A percentile compares a stretch with the other conserved stretches of the same genome.
phyloP scores from a whole-genome alignment of 2,329 filamentous ascomycete genomes.

The Fusarium sp. region DNA sequence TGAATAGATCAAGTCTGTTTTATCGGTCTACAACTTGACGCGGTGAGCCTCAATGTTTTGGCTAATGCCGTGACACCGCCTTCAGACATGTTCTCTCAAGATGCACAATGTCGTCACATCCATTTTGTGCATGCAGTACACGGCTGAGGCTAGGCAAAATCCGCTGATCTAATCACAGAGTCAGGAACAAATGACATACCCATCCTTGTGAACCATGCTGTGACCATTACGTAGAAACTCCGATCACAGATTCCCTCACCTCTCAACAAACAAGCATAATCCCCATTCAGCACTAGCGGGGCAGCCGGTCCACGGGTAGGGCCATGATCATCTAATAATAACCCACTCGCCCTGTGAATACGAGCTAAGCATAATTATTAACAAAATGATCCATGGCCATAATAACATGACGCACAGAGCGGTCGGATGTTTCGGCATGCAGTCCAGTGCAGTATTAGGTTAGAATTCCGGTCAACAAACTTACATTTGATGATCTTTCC shows the following conservation, averaged over 20 bases:
- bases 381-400: not conserved
- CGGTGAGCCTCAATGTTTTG: not conserved
- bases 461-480: not conserved
- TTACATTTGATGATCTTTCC: not conserved
- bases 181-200: not conserved
- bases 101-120: constrained; percentile 1
- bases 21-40: not conserved
- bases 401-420: not conserved
- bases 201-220: not conserved
- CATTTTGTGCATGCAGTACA: not conserved
- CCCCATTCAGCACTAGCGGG: not conserved
- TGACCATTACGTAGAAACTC: not conserved
- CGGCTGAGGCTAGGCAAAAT: not conserved
- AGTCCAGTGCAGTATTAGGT: not conserved
- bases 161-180: not conserved
- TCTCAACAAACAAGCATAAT: constrained; percentile 3
- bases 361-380: constrained; percentile 15
- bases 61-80: not conserved
- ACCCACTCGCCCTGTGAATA: not conserved
- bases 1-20: not conserved
- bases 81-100: not conserved
- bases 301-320: not conserved
- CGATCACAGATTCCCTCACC: not conserved
- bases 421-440: constrained; percentile 12
- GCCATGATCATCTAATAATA: constrained; percentile 15